These are phyloP conservation scores for Aphanocladium album DNA, from an alignment of 2,329 filamentous ascomycete species.

Conservation along the genomic window DNA sequence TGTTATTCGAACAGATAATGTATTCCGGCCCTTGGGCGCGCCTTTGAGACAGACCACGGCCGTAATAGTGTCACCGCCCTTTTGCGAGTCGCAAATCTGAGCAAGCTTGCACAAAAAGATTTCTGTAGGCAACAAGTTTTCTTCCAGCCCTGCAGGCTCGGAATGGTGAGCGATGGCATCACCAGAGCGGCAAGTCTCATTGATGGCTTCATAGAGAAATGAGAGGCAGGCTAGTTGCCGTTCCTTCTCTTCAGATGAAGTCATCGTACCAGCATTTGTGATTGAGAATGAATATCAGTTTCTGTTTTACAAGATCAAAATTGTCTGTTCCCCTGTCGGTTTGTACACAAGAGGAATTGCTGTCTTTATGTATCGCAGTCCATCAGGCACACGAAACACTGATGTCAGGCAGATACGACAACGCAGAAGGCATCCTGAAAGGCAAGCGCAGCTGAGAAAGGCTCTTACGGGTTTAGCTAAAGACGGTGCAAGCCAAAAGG, in stretches of 20 bases:
- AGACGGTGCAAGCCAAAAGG: no score
- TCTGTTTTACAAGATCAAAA: no score
- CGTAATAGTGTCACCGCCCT: slow-evolving; percentile 13
- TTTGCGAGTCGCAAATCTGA: slow-evolving; percentile 14
- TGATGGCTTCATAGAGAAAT: not conserved
- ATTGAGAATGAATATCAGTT: no score
- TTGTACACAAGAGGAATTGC: no score
- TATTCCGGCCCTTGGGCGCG: slow-evolving; percentile 9
- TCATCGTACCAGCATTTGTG: not conserved
- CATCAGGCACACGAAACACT: no score
- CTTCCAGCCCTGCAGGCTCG: not conserved
- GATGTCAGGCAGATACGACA: no score
- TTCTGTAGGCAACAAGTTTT: not conserved
- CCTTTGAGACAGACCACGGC: slow-evolving; percentile 9
- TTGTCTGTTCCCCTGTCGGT: no score
- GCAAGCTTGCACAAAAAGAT: slow-evolving; percentile 16
- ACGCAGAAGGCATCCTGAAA: no score
- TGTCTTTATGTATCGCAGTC: no score
- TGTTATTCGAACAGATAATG: slow-evolving; percentile 14
- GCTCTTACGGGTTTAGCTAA: no score
- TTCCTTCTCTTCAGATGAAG: not conserved
- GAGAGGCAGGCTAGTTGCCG: not conserved
- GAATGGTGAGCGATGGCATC: not conserved
- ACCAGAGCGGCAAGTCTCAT: not conserved
- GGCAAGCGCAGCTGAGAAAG: no score